Conservation (phyloP, 1,284 basidiomycete species). For the Trichosporon ovoides region DNA sequence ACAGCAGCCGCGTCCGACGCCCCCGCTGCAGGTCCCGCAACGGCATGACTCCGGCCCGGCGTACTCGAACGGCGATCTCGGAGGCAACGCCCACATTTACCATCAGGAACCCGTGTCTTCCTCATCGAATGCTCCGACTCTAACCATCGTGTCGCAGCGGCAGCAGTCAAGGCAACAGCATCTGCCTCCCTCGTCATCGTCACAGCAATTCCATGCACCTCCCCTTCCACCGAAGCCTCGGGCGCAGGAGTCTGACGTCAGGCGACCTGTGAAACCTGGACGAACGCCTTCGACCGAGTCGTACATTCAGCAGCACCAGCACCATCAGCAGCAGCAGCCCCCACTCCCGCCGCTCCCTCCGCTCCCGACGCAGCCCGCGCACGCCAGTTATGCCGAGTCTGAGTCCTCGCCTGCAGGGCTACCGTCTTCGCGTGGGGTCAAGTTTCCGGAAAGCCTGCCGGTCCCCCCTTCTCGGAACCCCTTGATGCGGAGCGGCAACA, state of each 20-base stretch:
- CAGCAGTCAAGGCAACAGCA: neutral
- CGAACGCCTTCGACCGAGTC: neutral
- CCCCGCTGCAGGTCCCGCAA: neutral
- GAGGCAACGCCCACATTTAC: neutral
- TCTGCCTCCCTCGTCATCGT: neutral
- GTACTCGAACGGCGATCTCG: neutral
- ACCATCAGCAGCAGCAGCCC: neutral
- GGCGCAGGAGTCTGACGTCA: neutral
- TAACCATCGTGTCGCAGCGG: too few relatives aligned
- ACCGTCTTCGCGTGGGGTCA: neutral
- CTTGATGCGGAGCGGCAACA: neutral
- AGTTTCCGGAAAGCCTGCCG: neutral
- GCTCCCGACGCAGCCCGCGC: neutral
- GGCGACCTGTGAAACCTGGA: neutral
- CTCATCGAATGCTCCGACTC: neutral
- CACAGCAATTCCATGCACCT: neutral
- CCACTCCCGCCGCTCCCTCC: neutral
- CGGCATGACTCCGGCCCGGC: neutral
- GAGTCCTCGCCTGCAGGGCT: too few relatives aligned
- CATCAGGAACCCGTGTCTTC: neutral
- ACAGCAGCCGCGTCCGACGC: neutral
- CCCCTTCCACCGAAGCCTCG: neutral
- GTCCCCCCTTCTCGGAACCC: neutral
- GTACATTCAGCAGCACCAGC: too few relatives aligned
- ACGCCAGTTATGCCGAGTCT: too few relatives aligned